Base-by-base conservation (phyloP, 805 yeast genomes). In the Peterozyma toletana region DNA sequence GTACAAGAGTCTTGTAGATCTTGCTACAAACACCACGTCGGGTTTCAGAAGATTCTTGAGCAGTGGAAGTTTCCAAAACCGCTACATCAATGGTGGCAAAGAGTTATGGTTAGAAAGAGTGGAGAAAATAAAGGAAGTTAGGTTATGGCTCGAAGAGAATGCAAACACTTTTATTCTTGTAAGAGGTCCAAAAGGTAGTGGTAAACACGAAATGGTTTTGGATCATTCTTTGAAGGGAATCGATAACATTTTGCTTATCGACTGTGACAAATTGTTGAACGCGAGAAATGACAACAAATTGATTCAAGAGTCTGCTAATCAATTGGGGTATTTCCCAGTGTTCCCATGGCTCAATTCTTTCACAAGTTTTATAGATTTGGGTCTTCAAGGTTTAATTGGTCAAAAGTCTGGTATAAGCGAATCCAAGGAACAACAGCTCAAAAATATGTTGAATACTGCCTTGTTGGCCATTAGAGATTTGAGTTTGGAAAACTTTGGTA, bases 131-230 rank as follows among this genome's bases (percentile, higher is more conserved):
- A 78, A 80, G 45, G 87, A 84, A 50, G 56, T 93, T 44, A 75
- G 73, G 50, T 66, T 85, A 51, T 86, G 95, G 93, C 66, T 93
- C 5, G 80, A 79, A 46, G 99, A 93, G 59, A 90, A 89, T 49
- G 80, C 81, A n/a, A 83, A 85, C 58, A 87, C 97, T 1, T 93
- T 89, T 57, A 89, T 91, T 21, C 78, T 93, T 3, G 80, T 93
- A 2, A 78, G 82, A 49, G 99, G 99, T 11, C 98, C 99, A 5
- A 75, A 87, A 50, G 99, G 99, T 5, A 80, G 95, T n/a, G 99
- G 98, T 17, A 91, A 93, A 54, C 75, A 80, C 47, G 91, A 81
- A 47, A 65, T 88, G 47, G 89, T 91, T 4, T 63, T 83, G 56
- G 79, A 79, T 37, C 78, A 82, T 54, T 80, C 84, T 1, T 67